Evolutionary conservation across 495 filamentous ascomycete genomes (phyloP).

Genomic region (Xylaria cubensis): DNA sequence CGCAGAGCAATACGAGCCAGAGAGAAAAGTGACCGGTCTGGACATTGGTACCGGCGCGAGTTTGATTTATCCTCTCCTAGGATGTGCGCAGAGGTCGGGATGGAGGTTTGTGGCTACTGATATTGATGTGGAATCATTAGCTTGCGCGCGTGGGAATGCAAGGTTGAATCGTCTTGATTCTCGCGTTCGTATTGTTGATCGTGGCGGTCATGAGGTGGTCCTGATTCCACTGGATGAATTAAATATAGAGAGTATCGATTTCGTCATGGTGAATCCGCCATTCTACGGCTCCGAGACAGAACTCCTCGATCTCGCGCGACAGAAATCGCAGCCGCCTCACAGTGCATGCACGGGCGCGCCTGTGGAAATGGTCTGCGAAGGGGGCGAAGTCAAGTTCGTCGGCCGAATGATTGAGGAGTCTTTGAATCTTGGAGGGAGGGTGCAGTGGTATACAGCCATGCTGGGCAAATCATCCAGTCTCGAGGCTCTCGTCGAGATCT

Average conservation of each 20-base stretch:
- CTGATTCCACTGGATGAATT: constrained; percentile 69
- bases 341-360: constrained; percentile 83
- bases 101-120: constrained; percentile 86
- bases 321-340: constrained; percentile 72
- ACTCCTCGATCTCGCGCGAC: constrained; percentile 65
- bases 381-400: constrained; percentile 86
- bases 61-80: constrained; percentile 88
- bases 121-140: constrained; percentile 74
- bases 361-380: constrained; percentile 85
- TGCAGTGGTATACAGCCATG: constrained; percentile 93
- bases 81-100: constrained; percentile 65
- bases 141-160: constrained; percentile 70
- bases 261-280: constrained; percentile 93
- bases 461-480: constrained; percentile 83
- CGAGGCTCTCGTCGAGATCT: constrained; percentile 62
- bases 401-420: constrained; percentile 78
- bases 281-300: constrained; percentile 82
- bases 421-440: constrained; percentile 59
- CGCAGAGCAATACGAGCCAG: constrained; percentile 31
- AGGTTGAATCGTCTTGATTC: constrained; percentile 65
- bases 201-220: constrained; percentile 53
- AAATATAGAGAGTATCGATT: constrained; percentile 70
- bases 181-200: constrained; percentile 69
- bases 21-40: constrained; percentile 68
- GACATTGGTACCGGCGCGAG: constrained; percentile 94